phyloP scores from a whole-genome alignment of 2,329 filamentous ascomycete genomes.

The Tolypocladium amazonense region DNA sequence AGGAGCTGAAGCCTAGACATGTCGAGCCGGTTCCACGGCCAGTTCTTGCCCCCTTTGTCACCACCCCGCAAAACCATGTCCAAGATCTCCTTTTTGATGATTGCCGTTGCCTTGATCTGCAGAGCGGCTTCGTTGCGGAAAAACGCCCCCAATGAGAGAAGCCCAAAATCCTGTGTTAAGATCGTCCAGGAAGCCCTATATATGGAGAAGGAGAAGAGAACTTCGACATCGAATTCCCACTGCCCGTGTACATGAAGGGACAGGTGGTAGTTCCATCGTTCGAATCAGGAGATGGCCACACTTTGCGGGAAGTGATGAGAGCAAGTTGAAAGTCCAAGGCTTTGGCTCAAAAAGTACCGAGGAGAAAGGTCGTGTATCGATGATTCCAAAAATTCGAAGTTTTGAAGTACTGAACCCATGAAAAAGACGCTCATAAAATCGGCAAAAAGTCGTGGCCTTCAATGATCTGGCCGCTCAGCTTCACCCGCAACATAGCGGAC shows the following conservation, averaged over 20 bases:
- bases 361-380: not conserved
- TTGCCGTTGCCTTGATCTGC: not conserved
- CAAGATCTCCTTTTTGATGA: not conserved
- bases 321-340: not conserved
- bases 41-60: not conserved
- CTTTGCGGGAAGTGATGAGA: not conserved
- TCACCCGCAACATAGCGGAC: conserved; percentile 32
- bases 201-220: not conserved
- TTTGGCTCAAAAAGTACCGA: not conserved
- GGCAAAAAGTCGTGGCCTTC: not conserved
- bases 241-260: not conserved
- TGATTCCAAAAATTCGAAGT: not conserved
- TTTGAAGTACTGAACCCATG: too few relatives aligned
- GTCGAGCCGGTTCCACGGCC: not conserved
- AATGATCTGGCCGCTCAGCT: not conserved
- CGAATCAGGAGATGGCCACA: not conserved
- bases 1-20: not conserved
- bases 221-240: not conserved
- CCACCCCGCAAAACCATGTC: not conserved
- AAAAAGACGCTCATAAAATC: not conserved
- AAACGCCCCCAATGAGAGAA: not conserved
- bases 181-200: not conserved
- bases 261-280: not conserved
- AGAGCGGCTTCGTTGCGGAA: not conserved
- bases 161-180: not conserved